Evolutionary conservation across 1,139 yeast genomes (phyloP), one percentile per base, ranked within the genome.

Genomic region (Lodderomyces theae): DNA sequence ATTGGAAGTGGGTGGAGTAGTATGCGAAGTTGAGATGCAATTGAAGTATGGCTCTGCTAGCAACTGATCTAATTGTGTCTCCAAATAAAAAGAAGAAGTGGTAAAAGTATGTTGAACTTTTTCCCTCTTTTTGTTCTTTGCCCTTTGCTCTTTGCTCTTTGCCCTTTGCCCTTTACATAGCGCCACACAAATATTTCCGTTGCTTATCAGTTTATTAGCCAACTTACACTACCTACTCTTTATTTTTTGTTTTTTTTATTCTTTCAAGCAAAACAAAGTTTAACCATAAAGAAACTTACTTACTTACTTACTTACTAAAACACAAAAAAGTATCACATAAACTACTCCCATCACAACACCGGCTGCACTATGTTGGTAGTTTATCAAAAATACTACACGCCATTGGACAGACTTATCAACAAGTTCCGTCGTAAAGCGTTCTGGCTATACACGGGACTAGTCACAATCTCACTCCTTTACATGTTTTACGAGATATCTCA

Each of bases 371-470:
- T 28, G 31, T 28, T 37, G 18, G 33, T 30, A 11, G 17, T 29
- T n/a, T 37, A 37, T 15, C 36, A 37, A 10, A 41, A 37, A 18
- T 44, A 38, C 31, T 37, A 42, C 30, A 46, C 49, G 11, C 44
- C 46, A 10, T 35, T 66, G n/a, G 69, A 66, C 42, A 51, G 60
- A 33, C 51, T 58, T 32, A 50, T 65, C 41, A 51, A 54, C 42
- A 52, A 50, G 44, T 44, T 64, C 41, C 62, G 58, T 47, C 56
- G 64, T 39, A 61, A 61, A 37, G 70, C 72, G n/a, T 66, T 69
- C 40, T 60, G 66, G 47, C 34, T 68, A 19, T 70, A 67, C 45
- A 54, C 70, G 2, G 57, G 61, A 5, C 40, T 70, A 10, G 56
- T 70, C 9, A 44, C 66, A 21, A 56, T 55, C 3, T 61, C 72